phyloP scores from a whole-genome alignment of 345 rosid genomes.

The Eucalyptus marginata region DNA sequence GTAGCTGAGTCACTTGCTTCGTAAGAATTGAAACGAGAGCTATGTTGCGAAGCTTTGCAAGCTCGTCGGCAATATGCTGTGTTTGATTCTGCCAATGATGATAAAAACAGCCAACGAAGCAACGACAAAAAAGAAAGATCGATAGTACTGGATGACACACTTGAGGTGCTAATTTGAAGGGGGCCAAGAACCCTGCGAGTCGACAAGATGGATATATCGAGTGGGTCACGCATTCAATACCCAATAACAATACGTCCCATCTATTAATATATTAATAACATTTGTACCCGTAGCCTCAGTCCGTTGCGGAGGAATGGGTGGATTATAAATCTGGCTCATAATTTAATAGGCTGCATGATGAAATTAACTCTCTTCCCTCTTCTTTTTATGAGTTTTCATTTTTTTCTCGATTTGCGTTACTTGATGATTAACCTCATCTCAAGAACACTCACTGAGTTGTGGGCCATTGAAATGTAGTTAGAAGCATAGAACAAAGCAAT shows the following conservation, averaged over 20 bases:
- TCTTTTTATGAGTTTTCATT: not conserved
- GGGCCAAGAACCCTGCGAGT: not conserved
- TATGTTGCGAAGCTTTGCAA: constrained; percentile 2
- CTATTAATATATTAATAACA: not conserved
- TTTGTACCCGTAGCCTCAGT: not conserved
- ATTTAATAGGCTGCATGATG: not conserved
- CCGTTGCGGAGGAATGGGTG: not conserved
- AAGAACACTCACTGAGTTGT: not conserved
- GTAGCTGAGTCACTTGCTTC: not conserved
- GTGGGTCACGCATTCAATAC: not conserved
- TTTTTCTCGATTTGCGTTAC: not conserved
- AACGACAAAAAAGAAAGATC: not conserved
- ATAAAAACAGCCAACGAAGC: not conserved
- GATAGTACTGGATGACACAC: not conserved
- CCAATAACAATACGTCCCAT: not conserved
- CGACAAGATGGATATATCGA: not conserved
- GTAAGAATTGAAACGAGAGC: not conserved
- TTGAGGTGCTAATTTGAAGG: not conserved
- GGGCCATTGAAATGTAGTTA: not conserved
- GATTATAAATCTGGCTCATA: not conserved
- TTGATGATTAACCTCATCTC: not conserved
- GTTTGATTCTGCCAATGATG: not conserved
- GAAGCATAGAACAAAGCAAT: not conserved
- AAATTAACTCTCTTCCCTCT: not conserved
- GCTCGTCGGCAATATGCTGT: not conserved